These are phyloP conservation scores for Isoetes taiwanensis DNA, from an alignment of 75 land plant species.

Conservation along the genomic window DNA sequence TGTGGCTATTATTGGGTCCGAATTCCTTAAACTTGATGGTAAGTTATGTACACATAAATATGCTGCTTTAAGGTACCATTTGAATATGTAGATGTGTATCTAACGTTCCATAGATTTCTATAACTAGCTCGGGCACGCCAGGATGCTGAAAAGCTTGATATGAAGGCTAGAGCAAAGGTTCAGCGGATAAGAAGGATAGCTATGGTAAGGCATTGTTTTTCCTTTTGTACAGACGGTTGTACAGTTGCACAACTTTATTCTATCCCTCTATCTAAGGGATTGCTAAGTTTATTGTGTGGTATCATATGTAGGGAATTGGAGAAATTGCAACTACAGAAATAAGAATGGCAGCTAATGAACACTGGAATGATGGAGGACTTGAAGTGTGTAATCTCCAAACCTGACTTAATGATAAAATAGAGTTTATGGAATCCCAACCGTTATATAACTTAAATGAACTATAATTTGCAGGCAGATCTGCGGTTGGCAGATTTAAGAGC, in stretches of 20 bases:
- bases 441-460: no score
- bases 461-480: slow-evolving; percentile 80
- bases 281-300: not conserved
- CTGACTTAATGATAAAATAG: no score
- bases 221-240: no score
- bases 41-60: not conserved
- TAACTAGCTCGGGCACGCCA: slow-evolving; percentile 97
- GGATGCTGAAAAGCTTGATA: slow-evolving; percentile 81
- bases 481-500: slow-evolving; percentile 70
- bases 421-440: no score
- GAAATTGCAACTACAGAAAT: slow-evolving; percentile 61
- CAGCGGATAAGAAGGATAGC: slow-evolving; percentile 53
- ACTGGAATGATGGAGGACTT: slow-evolving; percentile 98
- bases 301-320: slow-evolving; percentile 39
- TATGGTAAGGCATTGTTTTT: slow-evolving; percentile 29
- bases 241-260: no score
- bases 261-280: not conserved
- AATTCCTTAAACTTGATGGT: slow-evolving; percentile 94
- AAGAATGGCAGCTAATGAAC: slow-evolving; percentile 71
- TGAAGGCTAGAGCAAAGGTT: slow-evolving; percentile 58
- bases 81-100: not conserved
- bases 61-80: not conserved
- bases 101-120: not conserved
- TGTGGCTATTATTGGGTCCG: slow-evolving; percentile 71
- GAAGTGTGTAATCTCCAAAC: slow-evolving; percentile 29